These are phyloP conservation scores for Mycena amicta DNA, from an alignment of 768 basidiomycete species.

Conservation along the genomic window DNA sequence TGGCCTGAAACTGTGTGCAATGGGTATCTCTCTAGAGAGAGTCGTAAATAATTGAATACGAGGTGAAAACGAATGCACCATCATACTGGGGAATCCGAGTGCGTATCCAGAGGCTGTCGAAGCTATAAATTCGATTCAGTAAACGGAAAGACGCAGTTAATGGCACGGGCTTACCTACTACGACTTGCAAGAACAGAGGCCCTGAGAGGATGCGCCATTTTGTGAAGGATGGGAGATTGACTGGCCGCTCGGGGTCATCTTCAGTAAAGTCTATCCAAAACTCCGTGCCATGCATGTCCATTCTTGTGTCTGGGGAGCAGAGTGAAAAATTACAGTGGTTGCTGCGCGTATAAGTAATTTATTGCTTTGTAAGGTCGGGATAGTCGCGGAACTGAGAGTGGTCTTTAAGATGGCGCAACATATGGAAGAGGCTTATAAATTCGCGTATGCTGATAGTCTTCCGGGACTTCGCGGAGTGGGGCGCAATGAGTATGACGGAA, in stretches of 20 bases:
- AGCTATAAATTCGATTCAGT: no score
- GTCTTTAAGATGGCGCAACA: no score
- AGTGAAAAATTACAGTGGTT: background rate
- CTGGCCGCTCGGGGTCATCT: background rate
- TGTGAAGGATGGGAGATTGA: background rate
- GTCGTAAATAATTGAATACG: background rate
- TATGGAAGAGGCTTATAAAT: no score
- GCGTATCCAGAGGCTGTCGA: background rate
- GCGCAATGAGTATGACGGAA: no score
- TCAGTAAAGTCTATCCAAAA: conserved; percentile 1
- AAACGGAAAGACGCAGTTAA: no score
- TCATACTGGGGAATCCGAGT: background rate
- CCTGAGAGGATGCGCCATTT: background rate
- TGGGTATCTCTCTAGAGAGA: background rate
- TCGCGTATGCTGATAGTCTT: no score
- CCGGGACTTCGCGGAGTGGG: no score
- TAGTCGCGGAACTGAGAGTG: background rate
- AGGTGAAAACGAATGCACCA: background rate
- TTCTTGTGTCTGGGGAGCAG: background rate
- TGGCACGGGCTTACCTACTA: no score
- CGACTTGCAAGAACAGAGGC: background rate
- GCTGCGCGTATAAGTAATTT: background rate
- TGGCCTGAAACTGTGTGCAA: conserved; percentile 31
- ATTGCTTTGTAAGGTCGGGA: background rate
- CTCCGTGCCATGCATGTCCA: background rate